A percentile compares a stretch with the other conserved stretches of the same genome.
Conservation (phyloP, 148 eudicot genomes). For the Rhododendron ovatum region DNA sequence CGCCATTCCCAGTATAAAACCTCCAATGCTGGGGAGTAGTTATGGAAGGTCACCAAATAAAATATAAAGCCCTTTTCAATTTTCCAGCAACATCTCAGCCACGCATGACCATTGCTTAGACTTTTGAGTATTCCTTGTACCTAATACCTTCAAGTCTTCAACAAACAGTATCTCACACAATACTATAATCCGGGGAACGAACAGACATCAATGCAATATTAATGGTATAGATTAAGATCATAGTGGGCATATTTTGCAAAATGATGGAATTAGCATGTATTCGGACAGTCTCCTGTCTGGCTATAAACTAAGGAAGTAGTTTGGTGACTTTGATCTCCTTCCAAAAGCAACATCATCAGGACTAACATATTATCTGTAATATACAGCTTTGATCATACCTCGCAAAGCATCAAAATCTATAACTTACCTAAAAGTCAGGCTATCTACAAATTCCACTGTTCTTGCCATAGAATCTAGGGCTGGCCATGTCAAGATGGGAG, state of each 20-base stretch:
- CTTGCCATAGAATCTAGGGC: neutral
- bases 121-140: neutral
- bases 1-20: neutral
- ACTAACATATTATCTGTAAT: neutral
- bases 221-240: neutral
- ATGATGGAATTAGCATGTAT: neutral
- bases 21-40: neutral
- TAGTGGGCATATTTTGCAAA: neutral
- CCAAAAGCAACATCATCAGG: neutral
- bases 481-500: conserved; percentile 20
- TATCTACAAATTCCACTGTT: neutral
- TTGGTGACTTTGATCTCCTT: neutral
- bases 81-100: neutral
- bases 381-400: neutral
- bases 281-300: neutral
- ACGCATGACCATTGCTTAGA: neutral
- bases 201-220: neutral
- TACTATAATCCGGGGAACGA: neutral
- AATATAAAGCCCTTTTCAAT: neutral
- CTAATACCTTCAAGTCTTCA: neutral
- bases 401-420: neutral
- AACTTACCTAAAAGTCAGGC: neutral
- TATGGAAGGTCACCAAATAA: neutral
- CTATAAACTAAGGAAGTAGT: neutral
- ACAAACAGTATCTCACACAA: neutral